Percentiles rank a stretch among this genome's conserved stretches.
Conservation (phyloP, 208 protist species). For the Strigomonas galati region DNA sequence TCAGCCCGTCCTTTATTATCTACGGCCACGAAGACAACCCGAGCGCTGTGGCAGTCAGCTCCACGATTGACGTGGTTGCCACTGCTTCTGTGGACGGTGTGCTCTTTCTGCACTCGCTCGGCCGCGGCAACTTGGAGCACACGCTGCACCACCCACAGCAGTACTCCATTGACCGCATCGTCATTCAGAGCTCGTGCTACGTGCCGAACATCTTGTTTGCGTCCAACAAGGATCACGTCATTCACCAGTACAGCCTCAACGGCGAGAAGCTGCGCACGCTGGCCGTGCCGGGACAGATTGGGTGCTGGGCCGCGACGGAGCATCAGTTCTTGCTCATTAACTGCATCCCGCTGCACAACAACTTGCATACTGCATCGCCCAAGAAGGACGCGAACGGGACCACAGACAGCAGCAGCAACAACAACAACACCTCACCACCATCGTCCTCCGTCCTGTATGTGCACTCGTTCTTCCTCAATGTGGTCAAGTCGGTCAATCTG, state of each 20-base stretch:
- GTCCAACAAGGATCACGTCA: constrained; percentile 63
- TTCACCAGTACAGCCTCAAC: constrained; percentile 83
- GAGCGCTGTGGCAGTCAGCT: constrained; percentile 67
- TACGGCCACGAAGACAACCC: constrained; percentile 85
- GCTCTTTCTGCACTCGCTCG: constrained; percentile 76
- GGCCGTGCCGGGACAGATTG: constrained; percentile 53
- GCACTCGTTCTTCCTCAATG: constrained; percentile 68
- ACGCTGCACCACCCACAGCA: constrained; percentile 63
- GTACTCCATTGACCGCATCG: constrained; percentile 64
- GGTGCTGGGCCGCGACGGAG: constrained; percentile 53
- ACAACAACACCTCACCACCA: neutral
- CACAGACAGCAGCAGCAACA: neutral
- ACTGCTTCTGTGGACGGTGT: constrained; percentile 80
- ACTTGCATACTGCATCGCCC: neutral
- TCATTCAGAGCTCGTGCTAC: constrained; percentile 78
- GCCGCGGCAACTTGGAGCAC: constrained; percentile 59
- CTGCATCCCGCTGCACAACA: constrained; percentile 23
- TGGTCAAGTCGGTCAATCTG: constrained; percentile 48
- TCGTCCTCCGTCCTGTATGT: constrained; percentile 52
- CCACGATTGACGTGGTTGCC: constrained; percentile 69
- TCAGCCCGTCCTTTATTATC: constrained; percentile 71
- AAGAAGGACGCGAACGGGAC: neutral
- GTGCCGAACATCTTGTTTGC: constrained; percentile 78
- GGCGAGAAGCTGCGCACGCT: constrained; percentile 67
- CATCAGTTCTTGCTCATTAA: constrained; percentile 71